Evolutionary conservation across 2,329 filamentous ascomycete genomes (phyloP).

Genomic region (Chrysosporium queenslandicum): DNA sequence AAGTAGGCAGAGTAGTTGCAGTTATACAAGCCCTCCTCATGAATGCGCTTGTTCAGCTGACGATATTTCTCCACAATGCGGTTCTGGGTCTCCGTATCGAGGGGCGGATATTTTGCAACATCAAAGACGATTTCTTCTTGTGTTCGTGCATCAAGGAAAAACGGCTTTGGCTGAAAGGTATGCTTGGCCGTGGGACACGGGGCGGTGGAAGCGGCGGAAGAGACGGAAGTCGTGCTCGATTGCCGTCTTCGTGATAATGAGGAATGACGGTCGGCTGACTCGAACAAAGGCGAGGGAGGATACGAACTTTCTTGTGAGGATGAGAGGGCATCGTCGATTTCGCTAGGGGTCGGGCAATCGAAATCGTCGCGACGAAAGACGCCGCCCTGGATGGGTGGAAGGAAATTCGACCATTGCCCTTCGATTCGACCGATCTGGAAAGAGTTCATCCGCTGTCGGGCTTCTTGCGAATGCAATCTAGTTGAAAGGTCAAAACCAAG

Average conservation of each 20-base stretch:
- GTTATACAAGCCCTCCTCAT: conserved; percentile 64
- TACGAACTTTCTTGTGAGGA: conserved; percentile 48
- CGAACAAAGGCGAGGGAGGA: conserved; percentile 50
- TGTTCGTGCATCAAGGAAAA: conserved; percentile 63
- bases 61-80: conserved; percentile 72
- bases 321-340: conserved; percentile 29
- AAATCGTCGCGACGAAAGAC: conserved; percentile 51
- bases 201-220: conserved; percentile 21
- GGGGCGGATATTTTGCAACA: conserved; percentile 65
- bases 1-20: conserved; percentile 77
- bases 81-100: conserved; percentile 64
- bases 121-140: conserved; percentile 66
- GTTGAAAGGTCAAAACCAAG: not conserved
- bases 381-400: conserved; percentile 86
- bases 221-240: conserved; percentile 24
- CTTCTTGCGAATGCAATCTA: conserved; percentile 73
- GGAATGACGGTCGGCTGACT: conserved; percentile 38
- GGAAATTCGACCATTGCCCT: conserved; percentile 75
- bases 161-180: conserved; percentile 35
- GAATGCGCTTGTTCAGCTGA: conserved; percentile 60
- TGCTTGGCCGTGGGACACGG: conserved; percentile 10
- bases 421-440: conserved; percentile 78
- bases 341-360: not conserved
- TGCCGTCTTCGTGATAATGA: conserved; percentile 32
- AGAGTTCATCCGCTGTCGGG: conserved; percentile 63